A percentile compares a stretch with the other conserved stretches of the same genome.
These are phyloP conservation scores for Diaporthe vexans DNA, from an alignment of 2,329 filamentous ascomycete genomes.

Conservation along the genomic window DNA sequence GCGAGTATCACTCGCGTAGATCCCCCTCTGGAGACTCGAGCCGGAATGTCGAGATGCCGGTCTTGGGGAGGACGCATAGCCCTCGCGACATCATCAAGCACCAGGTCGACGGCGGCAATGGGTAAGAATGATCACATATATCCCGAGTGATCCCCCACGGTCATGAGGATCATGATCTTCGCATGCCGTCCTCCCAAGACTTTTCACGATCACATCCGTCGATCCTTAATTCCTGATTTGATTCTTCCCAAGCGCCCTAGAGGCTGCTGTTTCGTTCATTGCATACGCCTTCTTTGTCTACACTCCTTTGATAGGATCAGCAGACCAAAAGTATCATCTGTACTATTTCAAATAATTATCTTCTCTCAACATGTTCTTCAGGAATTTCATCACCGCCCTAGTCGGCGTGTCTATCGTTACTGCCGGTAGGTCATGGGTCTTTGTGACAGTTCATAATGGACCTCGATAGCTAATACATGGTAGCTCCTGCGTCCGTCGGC, in stretches of 20 bases:
- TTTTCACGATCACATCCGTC: constrained; percentile 26
- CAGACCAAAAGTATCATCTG: constrained; percentile 11
- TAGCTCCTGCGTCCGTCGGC: constrained; percentile 46
- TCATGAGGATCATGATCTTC: constrained; percentile 41
- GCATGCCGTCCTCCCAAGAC: constrained; percentile 35
- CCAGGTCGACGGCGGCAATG: background rate
- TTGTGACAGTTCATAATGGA: background rate
- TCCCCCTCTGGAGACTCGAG: constrained; percentile 23
- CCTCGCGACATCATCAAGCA: background rate
- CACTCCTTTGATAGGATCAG: constrained; percentile 38
- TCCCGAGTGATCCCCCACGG: constrained; percentile 21
- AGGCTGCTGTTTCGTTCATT: constrained; percentile 41
- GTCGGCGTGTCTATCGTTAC: constrained; percentile 48
- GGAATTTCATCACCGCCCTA: constrained; percentile 47
- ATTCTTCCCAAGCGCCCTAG: constrained; percentile 39
- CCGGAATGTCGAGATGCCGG: constrained; percentile 39
- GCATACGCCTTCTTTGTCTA: constrained; percentile 13
- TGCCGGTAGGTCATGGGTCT: constrained; percentile 45
- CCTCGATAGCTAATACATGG: constrained; percentile 37
- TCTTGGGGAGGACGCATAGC: constrained; percentile 8
- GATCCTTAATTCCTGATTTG: constrained; percentile 15
- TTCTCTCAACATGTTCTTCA: constrained; percentile 47
- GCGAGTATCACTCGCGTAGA: constrained; percentile 17
- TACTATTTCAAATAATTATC: background rate
- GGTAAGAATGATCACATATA: constrained; percentile 30